Percentiles rank a stretch among this genome's conserved stretches.
Evolutionary conservation across 1,284 basidiomycete species (phyloP).

Genomic region (Meira miltonrushii): DNA sequence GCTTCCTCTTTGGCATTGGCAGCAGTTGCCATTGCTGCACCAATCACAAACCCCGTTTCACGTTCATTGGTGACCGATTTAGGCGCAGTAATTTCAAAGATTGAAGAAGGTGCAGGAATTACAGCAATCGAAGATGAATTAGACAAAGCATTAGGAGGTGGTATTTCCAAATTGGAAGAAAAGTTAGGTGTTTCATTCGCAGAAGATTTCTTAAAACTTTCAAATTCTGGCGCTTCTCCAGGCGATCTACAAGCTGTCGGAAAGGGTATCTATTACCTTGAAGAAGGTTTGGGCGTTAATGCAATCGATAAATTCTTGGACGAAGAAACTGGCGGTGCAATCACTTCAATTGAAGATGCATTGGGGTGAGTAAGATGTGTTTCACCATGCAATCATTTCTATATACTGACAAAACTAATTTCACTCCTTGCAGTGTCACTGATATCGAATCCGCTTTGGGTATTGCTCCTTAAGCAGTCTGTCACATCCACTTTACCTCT

Average conservation of each 20-base stretch:
- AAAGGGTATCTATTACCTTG: conserved; percentile 4
- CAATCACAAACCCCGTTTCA: background rate
- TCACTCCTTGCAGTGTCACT: background rate
- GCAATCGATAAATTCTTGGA: conserved; percentile 11
- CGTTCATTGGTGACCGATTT: conserved; percentile 10
- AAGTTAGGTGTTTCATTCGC: conserved; percentile 12
- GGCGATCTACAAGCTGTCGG: conserved; percentile 3
- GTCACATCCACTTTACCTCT: too few relatives aligned
- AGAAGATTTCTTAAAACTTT: conserved; percentile 2
- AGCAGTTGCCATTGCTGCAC: background rate
- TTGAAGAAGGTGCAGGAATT: conserved; percentile 16
- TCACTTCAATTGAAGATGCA: conserved; percentile 13
- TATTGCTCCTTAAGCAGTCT: background rate
- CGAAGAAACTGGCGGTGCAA: conserved; percentile 11
- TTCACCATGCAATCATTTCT: too few relatives aligned
- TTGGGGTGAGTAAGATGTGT: conserved; percentile 1
- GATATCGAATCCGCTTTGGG: conserved; percentile 14
- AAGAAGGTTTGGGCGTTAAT: conserved; percentile 12
- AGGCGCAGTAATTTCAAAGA: conserved; percentile 3
- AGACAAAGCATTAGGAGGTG: conserved; percentile 12
- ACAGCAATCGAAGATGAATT: conserved; percentile 13
- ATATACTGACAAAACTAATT: too few relatives aligned
- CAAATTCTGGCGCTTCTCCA: conserved; percentile 4
- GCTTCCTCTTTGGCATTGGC: background rate
- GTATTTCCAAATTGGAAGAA: conserved; percentile 14